Percentiles rank a stretch among this genome's conserved stretches.
Evolutionary conservation across 768 basidiomycete genomes (phyloP).

Genomic region (Mycena rosella): DNA sequence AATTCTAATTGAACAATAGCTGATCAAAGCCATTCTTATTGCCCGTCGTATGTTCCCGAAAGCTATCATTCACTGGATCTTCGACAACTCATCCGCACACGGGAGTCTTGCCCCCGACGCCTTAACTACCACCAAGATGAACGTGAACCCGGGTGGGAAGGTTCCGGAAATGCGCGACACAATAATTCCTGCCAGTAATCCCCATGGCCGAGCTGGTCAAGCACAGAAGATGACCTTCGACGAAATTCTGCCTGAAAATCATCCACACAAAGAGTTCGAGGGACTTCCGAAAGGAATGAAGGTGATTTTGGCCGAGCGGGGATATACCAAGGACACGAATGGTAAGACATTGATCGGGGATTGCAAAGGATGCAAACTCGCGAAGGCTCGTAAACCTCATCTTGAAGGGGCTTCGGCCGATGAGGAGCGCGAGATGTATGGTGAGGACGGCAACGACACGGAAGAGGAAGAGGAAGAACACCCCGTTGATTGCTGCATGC

Average conservation of each 20-base stretch:
- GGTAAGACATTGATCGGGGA: slow-evolving; percentile 9
- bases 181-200: slow-evolving; percentile 27
- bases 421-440: background rate
- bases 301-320: slow-evolving; percentile 33
- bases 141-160: slow-evolving; percentile 33
- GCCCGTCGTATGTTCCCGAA: too few relatives aligned
- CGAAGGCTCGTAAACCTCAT: slow-evolving; percentile 3
- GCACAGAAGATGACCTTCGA: slow-evolving; percentile 18
- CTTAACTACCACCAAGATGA: too few relatives aligned
- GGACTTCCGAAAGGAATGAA: slow-evolving; percentile 34
- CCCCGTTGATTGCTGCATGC: slow-evolving; percentile 34
- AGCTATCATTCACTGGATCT: too few relatives aligned
- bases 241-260: slow-evolving; percentile 10
- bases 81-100: too few relatives aligned
- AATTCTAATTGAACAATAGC: slow-evolving; percentile 27
- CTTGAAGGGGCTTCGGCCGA: background rate
- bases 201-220: slow-evolving; percentile 12
- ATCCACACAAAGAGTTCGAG: slow-evolving; percentile 26
- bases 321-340: slow-evolving; percentile 5
- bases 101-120: too few relatives aligned
- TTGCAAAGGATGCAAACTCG: slow-evolving; percentile 7
- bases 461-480: slow-evolving; percentile 22
- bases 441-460: slow-evolving; percentile 3
- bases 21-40: too few relatives aligned
- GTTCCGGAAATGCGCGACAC: slow-evolving; percentile 31